phyloP scores from a whole-genome alignment of 2,329 filamentous ascomycete genomes.

The Coleophoma cylindrospora region DNA sequence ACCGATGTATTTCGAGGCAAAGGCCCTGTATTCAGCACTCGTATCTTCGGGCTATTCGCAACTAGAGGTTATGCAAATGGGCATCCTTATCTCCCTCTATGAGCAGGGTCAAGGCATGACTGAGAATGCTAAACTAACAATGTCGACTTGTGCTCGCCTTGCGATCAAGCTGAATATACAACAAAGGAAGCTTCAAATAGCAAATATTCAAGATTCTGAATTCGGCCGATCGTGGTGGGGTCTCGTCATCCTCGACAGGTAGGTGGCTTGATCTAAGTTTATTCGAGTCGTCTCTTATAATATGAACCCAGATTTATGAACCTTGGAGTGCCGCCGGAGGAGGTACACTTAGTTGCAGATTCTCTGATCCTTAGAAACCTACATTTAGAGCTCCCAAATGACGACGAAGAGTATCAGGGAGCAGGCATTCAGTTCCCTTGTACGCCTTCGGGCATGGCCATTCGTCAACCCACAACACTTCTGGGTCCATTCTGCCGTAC shows the following conservation, averaged over 20 bases:
- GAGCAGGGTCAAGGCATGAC: constrained; percentile 15
- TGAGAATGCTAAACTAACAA: constrained; percentile 12
- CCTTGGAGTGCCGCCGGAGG: constrained; percentile 10
- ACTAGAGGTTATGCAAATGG: constrained; percentile 14
- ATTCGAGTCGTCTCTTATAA: not conserved
- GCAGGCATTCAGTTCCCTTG: not conserved
- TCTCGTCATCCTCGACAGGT: constrained; percentile 15
- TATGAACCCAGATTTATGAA: constrained; percentile 11
- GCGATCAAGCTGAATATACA: constrained; percentile 11
- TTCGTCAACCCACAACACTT: constrained; percentile 12
- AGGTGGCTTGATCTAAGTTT: not conserved
- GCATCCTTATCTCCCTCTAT: constrained; percentile 14
- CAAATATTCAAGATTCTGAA: constrained; percentile 13
- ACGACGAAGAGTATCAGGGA: constrained; percentile 7
- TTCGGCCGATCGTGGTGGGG: constrained; percentile 17
- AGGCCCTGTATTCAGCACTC: constrained; percentile 9
- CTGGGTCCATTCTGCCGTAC: constrained; percentile 17
- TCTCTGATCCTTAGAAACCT: constrained; percentile 5
- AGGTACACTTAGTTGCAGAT: constrained; percentile 13
- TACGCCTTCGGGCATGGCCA: constrained; percentile 10
- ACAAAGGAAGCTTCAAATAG: not conserved
- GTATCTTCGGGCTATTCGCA: constrained; percentile 10
- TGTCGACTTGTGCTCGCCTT: constrained; percentile 11
- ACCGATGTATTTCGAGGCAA: constrained; percentile 11
- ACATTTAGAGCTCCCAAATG: constrained; percentile 13